Evolutionary conservation across 441 rosid species (phyloP).

Genomic region (Aquilaria agallochum): DNA sequence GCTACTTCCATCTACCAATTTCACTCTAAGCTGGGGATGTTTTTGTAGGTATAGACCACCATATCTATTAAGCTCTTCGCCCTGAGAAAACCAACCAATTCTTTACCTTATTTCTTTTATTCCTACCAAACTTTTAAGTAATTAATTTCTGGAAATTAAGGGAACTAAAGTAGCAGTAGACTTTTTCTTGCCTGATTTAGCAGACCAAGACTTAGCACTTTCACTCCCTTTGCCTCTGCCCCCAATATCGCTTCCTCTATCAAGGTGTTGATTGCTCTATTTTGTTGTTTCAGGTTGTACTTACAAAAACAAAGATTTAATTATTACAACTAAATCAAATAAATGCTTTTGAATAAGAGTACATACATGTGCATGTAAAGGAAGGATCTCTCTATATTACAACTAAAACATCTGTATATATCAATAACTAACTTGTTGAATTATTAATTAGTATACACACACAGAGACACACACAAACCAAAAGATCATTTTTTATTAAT

Average conservation of each 20-base stretch:
- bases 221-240: conserved; percentile 63
- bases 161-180: background rate
- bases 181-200: conserved; percentile 51
- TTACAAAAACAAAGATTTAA: conserved; percentile 8
- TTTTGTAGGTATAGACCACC: conserved; percentile 41
- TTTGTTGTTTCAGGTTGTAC: conserved; percentile 51
- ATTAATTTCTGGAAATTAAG: background rate
- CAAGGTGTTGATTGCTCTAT: conserved; percentile 42
- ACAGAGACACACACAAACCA: no score
- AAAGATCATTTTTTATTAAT: no score
- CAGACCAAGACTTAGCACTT: conserved; percentile 66
- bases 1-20: conserved; percentile 70
- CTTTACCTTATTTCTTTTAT: background rate
- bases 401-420: no score
- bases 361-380: no score
- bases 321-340: background rate
- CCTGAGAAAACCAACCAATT: conserved; percentile 21
- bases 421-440: background rate
- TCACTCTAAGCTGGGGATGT: conserved; percentile 43
- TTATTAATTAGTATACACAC: no score
- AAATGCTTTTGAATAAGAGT: background rate
- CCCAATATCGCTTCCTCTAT: conserved; percentile 59
- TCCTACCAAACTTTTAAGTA: background rate
- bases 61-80: conserved; percentile 42
- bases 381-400: no score